Base-by-base conservation (phyloP, 345 rosid species). In the Citrus inodora region DNA sequence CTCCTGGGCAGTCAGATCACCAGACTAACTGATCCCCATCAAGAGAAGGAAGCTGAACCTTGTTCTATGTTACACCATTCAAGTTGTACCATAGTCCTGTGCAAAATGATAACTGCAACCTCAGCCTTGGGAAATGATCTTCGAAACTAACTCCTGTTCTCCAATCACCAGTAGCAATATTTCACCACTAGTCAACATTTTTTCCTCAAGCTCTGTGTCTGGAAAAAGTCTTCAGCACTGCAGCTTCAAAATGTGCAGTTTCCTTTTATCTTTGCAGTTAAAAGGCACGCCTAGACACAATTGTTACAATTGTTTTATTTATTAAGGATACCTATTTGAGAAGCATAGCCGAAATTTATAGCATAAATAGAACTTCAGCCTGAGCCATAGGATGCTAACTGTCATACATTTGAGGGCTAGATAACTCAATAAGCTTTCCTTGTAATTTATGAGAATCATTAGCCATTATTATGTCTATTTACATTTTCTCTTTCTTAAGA, bases 401-500 rank as follows among this genome's bases (percentile, higher is more conserved):
- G n/a, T 65, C 30, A n/a, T n/a, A 24, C 22, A 46, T 59, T 48
- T 24, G 71, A 64, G 22, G 32, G 16, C 42, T 71, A 42, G 27
- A 46, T 2, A 67, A 37, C n/a, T 73, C 51, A 22, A 53, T 4
- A 46, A 51, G 21, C 7, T 71, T 66, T 37, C 70, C 37, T 74
- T 21, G 6, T 55, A 21, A 27, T 28, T 64, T 46, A 59, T 37
- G 35, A 32, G 38, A 63, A 42, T 73, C 38, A 46, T 35, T 74
- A 24, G 10, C 16, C 58, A 4, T 60, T 48, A 38, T 55, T 40
- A 14, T 42, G 53, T 71, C 25, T 70, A 70, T 77, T 42, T 83
- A 77, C 77, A 74, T 70, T 79, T 79, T 76, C 75, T 61, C 11
- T 73, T 77, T 79, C 60, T 77, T 85, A 73, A 91, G 95, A 90